These are phyloP conservation scores for Golubevia sp. DNA, from an alignment of 1,284 basidiomycete genomes.

Conservation along the genomic window DNA sequence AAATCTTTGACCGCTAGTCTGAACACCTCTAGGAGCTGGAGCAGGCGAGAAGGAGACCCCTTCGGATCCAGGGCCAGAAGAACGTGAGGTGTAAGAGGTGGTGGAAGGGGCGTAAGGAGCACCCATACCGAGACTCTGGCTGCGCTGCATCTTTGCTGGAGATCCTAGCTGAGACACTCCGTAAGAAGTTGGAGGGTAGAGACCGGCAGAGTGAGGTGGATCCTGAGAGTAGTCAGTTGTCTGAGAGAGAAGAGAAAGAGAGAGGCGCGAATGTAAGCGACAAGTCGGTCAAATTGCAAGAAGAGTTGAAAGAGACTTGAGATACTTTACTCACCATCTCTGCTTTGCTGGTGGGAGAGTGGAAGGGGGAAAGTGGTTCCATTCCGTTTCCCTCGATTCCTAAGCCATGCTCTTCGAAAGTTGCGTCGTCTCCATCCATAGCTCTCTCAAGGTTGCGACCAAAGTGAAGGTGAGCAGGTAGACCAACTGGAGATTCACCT, in stretches of 20 bases:
- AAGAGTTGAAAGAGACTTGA: neutral
- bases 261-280: neutral
- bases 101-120: neutral
- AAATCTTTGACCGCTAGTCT: conserved; percentile 24
- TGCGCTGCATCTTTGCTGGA: neutral
- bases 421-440: neutral
- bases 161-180: neutral
- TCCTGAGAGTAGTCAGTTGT: neutral
- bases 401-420: neutral
- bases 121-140: neutral
- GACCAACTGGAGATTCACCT: neutral
- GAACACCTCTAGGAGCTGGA: conserved; percentile 17
- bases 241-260: neutral
- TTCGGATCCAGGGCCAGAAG: neutral
- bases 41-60: neutral
- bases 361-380: neutral
- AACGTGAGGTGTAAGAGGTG: neutral
- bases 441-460: neutral
- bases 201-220: conserved; percentile 1
- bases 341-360: neutral
- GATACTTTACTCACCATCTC: neutral
- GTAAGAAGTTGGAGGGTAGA: neutral
- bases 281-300: neutral
- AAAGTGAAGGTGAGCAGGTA: neutral
- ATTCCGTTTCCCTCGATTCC: neutral